These are phyloP conservation scores for Plantago major DNA, from an alignment of 257 asterid genomes.

Conservation along the genomic window DNA sequence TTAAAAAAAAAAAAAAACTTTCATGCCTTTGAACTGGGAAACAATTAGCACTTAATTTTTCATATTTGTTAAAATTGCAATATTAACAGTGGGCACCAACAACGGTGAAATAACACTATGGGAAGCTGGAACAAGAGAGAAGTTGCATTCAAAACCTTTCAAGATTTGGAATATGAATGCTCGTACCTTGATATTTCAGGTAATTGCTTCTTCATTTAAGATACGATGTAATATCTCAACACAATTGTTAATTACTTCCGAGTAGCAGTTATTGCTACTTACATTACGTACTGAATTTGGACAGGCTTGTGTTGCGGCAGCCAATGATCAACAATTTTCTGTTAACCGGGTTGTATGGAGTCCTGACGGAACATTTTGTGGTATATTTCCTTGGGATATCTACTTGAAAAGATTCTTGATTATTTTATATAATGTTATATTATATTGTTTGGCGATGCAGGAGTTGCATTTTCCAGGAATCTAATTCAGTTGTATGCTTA, in stretches of 20 bases:
- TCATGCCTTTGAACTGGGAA: not conserved
- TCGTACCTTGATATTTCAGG: constrained; percentile 75
- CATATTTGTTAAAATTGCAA: constrained; percentile 12
- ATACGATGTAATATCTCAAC: not conserved
- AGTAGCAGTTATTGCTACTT: constrained; percentile 11
- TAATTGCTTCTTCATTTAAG: constrained; percentile 14
- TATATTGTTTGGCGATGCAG: constrained; percentile 43
- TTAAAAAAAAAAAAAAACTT: constrained; percentile 7
- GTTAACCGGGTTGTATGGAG: constrained; percentile 90
- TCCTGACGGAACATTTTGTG: constrained; percentile 84
- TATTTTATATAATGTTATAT: constrained; percentile 18
- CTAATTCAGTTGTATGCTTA: constrained; percentile 78
- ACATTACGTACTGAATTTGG: constrained; percentile 28
- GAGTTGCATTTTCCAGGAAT: constrained; percentile 92
- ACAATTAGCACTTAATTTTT: not conserved
- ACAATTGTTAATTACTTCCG: not conserved
- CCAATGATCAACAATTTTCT: constrained; percentile 79
- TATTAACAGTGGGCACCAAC: constrained; percentile 70
- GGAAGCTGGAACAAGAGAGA: constrained; percentile 86
- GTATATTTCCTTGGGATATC: constrained; percentile 35
- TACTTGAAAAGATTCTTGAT: constrained; percentile 4
- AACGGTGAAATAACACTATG: constrained; percentile 86
- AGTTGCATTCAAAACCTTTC: constrained; percentile 70
- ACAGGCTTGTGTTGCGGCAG: constrained; percentile 84
- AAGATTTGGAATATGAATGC: constrained; percentile 78